Percentiles rank a stretch among this genome's conserved stretches.
phyloP scores from a whole-genome alignment of 345 rosid species.

The Streptanthus diversifolius region DNA sequence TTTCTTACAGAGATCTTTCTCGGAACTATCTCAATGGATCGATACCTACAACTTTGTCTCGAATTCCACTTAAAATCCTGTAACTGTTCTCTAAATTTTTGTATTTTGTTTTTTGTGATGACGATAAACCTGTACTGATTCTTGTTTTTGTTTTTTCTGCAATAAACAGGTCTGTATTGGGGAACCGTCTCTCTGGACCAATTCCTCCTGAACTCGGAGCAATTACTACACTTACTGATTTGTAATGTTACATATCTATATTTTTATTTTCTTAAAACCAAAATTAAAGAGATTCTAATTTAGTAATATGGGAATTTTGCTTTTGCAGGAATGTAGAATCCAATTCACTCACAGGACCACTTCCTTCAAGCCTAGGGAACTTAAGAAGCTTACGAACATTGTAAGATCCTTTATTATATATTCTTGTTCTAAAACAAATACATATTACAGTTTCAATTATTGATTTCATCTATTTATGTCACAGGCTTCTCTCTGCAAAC shows the following conservation, averaged over 20 bases:
- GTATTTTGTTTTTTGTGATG: neutral
- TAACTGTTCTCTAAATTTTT: slow-evolving; percentile 35
- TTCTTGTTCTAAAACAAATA: neutral
- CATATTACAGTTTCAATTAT: neutral
- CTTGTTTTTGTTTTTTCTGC: neutral
- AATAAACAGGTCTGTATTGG: slow-evolving; percentile 46
- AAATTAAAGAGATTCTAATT: neutral
- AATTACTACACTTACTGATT: slow-evolving; percentile 44
- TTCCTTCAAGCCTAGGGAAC: slow-evolving; percentile 64
- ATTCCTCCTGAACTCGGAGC: slow-evolving; percentile 59
- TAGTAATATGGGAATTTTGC: too few relatives aligned
- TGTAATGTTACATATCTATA: slow-evolving; percentile 49
- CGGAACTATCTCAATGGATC: slow-evolving; percentile 73
- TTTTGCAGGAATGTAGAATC: slow-evolving; percentile 56
- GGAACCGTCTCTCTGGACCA: slow-evolving; percentile 64
- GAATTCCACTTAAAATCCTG: slow-evolving; percentile 50
- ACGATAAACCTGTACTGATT: neutral
- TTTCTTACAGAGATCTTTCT: slow-evolving; percentile 56
- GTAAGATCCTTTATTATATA: slow-evolving; percentile 36
- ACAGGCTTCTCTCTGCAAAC: slow-evolving; percentile 71
- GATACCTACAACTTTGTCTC: slow-evolving; percentile 52
- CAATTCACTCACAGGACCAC: slow-evolving; percentile 58
- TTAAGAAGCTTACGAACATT: slow-evolving; percentile 44
- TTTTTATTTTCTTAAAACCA: neutral
- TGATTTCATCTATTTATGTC: slow-evolving; percentile 23